Percentiles rank a stretch among this genome's conserved stretches.
Conservation (phyloP, 305 asterid genomes). For the Rubia balearica region DNA sequence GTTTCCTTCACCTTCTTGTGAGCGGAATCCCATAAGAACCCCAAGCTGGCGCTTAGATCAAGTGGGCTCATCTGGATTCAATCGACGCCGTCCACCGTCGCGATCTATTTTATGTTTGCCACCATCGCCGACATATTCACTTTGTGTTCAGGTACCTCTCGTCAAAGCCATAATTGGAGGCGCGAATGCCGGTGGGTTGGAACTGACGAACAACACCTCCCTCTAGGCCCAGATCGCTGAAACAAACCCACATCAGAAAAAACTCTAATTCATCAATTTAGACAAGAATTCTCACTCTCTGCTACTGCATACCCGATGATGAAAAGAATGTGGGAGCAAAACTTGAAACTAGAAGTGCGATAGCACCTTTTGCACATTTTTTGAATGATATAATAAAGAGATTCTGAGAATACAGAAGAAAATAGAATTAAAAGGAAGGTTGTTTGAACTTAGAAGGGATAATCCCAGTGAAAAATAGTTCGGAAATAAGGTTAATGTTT, state of each 20-base stretch:
- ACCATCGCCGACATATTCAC: slow-evolving; percentile 70
- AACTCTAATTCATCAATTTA: not conserved
- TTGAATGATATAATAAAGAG: not conserved
- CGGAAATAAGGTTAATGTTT: not conserved
- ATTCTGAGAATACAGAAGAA: not conserved
- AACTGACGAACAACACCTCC: slow-evolving; percentile 69
- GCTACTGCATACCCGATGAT: slow-evolving; percentile 2
- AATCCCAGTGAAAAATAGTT: not conserved
- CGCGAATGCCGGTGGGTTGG: slow-evolving; percentile 75
- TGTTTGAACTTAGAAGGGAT: slow-evolving; percentile 9
- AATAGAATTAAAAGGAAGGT: slow-evolving; percentile 4
- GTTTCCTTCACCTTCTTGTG: no score
- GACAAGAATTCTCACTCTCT: not conserved
- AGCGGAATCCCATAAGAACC: slow-evolving; percentile 89
- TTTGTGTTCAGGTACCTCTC: slow-evolving; percentile 65
- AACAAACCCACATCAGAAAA: no score
- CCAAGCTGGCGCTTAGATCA: slow-evolving; percentile 91
- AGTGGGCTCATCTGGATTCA: slow-evolving; percentile 90
- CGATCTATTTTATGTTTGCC: slow-evolving; percentile 57
- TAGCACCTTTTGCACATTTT: not conserved
- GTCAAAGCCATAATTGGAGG: slow-evolving; percentile 64
- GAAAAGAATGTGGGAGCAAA: not conserved
- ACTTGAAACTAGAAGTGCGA: not conserved
- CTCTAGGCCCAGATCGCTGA: no score
- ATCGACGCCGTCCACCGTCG: slow-evolving; percentile 79